These are phyloP conservation scores for Lasiodiplodia citricola DNA, from an alignment of 2,329 filamentous ascomycete species.

Conservation along the genomic window DNA sequence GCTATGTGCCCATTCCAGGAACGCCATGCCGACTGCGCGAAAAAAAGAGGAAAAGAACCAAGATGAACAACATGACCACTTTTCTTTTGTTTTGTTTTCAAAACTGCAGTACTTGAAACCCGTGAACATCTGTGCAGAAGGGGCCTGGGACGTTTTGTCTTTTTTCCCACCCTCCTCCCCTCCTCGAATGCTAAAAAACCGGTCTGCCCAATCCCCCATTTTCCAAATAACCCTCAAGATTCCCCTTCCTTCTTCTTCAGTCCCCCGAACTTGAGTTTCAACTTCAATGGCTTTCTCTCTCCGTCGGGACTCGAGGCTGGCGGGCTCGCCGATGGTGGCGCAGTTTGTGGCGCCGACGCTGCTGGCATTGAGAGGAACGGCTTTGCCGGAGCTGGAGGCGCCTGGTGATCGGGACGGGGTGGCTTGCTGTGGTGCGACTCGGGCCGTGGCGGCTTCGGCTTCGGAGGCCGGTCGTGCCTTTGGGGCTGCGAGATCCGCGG, in stretches of 20 bases:
- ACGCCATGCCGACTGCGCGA: slow-evolving; percentile 11
- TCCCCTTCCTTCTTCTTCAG: slow-evolving; percentile 21
- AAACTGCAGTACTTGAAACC: background rate
- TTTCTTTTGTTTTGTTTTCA: slow-evolving; percentile 5
- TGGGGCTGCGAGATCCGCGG: slow-evolving; percentile 4
- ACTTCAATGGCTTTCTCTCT: slow-evolving; percentile 19
- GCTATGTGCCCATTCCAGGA: slow-evolving; percentile 22
- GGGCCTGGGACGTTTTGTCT: background rate
- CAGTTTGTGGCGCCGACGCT: background rate
- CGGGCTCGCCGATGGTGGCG: slow-evolving; percentile 20
- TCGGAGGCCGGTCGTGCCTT: slow-evolving; percentile 7
- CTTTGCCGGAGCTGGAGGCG: background rate
- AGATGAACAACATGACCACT: background rate
- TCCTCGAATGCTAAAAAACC: background rate
- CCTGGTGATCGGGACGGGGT: background rate
- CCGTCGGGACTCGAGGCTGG: background rate
- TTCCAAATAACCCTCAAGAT: background rate
- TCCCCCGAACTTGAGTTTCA: slow-evolving; percentile 24
- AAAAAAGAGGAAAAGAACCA: background rate
- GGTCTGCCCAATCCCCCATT: background rate
- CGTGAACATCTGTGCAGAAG: background rate
- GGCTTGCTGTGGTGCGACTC: background rate
- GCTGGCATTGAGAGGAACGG: slow-evolving; percentile 1
- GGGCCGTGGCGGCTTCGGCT: slow-evolving; percentile 3
- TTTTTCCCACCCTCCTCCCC: background rate